Conservation (phyloP, 2,329 filamentous ascomycete genomes). For the Fusarium coffeatum region DNA sequence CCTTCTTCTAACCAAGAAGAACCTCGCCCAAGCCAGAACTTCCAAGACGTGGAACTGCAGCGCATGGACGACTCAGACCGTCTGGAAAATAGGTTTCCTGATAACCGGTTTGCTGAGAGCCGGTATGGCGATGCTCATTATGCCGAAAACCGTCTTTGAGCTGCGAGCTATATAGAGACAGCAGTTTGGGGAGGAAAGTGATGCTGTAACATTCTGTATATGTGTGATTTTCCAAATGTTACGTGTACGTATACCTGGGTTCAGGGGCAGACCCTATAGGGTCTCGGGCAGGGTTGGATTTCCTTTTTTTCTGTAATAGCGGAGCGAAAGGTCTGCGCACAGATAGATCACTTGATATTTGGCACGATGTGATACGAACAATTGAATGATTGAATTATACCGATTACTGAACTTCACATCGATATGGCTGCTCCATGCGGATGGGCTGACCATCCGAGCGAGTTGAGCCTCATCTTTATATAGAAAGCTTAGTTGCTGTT, state of each 20-base stretch:
- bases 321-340: constrained; percentile 15
- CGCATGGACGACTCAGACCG: constrained; percentile 35
- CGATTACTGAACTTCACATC: neutral
- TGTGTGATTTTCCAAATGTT: constrained; percentile 17
- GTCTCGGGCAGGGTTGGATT: constrained; percentile 3
- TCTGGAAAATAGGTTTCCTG: constrained; percentile 26
- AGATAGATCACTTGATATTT: constrained; percentile 34
- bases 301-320: constrained; percentile 11
- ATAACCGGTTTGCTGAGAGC: constrained; percentile 15
- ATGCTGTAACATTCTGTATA: constrained; percentile 1
- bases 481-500: neutral
- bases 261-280: neutral
- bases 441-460: neutral
- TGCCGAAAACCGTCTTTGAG: constrained; percentile 15
- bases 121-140: constrained; percentile 18
- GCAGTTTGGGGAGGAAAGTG: neutral
- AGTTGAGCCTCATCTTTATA: neutral
- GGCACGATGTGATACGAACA: constrained; percentile 36
- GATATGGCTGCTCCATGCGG: neutral
- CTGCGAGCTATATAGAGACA: neutral
- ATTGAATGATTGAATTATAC: constrained; percentile 27
- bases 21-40: constrained; percentile 37
- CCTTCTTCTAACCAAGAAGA: constrained; percentile 18
- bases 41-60: constrained; percentile 51
- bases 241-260: constrained; percentile 15